Conservation (phyloP, 2,329 filamentous ascomycete genomes). For the Microcera coccophila region DNA sequence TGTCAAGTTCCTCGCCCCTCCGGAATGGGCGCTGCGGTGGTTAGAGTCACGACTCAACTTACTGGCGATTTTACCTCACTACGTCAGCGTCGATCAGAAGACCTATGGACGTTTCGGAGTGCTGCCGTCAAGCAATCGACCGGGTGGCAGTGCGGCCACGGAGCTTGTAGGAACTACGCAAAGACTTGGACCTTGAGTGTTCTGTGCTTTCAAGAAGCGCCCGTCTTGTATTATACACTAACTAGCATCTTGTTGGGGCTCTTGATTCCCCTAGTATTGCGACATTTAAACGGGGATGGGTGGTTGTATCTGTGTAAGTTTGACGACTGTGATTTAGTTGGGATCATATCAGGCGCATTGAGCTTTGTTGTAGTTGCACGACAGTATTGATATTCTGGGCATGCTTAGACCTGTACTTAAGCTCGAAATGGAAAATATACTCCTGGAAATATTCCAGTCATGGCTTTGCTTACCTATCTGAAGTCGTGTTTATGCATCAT, state of each 20-base stretch:
- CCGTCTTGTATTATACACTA: constrained; percentile 19
- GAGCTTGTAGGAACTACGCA: constrained; percentile 61
- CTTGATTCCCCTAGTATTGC: no score
- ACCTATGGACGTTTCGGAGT: constrained; percentile 91
- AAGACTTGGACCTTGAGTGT: constrained; percentile 61
- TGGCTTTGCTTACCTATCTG: no score
- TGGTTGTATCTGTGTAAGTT: not conserved
- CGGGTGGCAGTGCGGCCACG: constrained; percentile 46
- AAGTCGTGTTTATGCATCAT: no score
- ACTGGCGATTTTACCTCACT: constrained; percentile 78
- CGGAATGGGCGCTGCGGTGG: constrained; percentile 82
- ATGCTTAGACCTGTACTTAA: no score
- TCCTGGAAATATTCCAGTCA: no score
- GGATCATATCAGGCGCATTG: no score
- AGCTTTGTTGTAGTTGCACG: no score
- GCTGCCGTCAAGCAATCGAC: constrained; percentile 56
- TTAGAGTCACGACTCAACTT: constrained; percentile 86
- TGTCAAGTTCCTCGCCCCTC: constrained; percentile 83
- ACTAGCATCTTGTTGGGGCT: constrained; percentile 2
- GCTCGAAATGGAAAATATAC: no score
- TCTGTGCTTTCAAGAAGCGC: constrained; percentile 6
- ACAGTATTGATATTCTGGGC: no score
- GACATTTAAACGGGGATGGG: no score
- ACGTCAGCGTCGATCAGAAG: constrained; percentile 93
- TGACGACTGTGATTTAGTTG: constrained; percentile 1